These are phyloP conservation scores for Danielia reshetovae DNA, from an alignment of 805 yeast species.

Conservation along the genomic window DNA sequence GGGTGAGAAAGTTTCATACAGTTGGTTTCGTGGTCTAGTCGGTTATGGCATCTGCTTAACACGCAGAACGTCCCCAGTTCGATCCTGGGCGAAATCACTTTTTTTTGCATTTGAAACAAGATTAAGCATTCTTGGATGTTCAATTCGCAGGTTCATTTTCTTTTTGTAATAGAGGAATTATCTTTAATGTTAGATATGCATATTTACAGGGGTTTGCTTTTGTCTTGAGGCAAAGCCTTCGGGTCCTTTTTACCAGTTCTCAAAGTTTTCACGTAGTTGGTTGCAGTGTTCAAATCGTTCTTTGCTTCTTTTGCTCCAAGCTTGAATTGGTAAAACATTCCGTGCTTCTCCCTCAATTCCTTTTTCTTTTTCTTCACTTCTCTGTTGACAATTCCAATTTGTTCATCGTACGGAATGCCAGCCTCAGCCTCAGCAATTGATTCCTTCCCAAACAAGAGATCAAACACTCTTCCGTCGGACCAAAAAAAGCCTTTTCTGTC, in stretches of 20 bases:
- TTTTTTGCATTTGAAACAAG: too few relatives aligned
- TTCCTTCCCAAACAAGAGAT: conserved; percentile 77
- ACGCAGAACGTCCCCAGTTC: conserved; percentile 99
- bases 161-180: too few relatives aligned
- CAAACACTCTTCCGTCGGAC: conserved; percentile 89
- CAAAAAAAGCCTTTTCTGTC: conserved; percentile 88
- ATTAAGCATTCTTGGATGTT: too few relatives aligned
- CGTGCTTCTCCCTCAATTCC: conserved; percentile 50
- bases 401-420: conserved; percentile 60
- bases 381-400: conserved; percentile 45
- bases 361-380: conserved; percentile 47
- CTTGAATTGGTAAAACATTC: conserved; percentile 58
- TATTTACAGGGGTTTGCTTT: too few relatives aligned
- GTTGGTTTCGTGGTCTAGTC: conserved; percentile 80
- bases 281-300: conserved; percentile 22
- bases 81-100: conserved; percentile 99
- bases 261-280: conserved; percentile 20
- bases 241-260: conserved; percentile 3
- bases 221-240: conserved; percentile 12
- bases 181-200: too few relatives aligned
- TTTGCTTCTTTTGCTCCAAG: conserved; percentile 31
- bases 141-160: too few relatives aligned
- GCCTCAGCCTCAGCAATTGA: conserved; percentile 71
- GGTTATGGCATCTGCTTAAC: conserved; percentile 99
- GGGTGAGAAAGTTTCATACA: neutral